Conservation (phyloP, 108 stramenopile species). For the Nannochloropsis salina region DNA sequence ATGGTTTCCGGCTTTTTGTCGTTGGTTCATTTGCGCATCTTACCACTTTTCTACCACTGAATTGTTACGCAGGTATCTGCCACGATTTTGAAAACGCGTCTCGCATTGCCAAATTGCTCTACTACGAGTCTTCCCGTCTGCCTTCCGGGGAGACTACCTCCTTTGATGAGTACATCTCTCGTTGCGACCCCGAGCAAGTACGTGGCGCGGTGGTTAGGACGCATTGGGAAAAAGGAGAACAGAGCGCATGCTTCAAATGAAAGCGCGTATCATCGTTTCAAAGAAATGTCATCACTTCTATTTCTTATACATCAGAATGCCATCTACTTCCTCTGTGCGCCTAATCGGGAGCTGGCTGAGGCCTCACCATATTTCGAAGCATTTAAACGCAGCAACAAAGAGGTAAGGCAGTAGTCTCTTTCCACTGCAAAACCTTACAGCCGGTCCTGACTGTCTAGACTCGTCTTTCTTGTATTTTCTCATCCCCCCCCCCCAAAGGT, state of each 20-base stretch:
- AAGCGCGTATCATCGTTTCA: background rate
- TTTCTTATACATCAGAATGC: slow-evolving; percentile 78
- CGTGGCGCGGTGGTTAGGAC: background rate
- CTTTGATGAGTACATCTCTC: slow-evolving; percentile 90
- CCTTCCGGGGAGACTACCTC: slow-evolving; percentile 68
- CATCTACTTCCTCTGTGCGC: slow-evolving; percentile 93
- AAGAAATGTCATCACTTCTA: background rate
- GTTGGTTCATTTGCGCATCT: background rate
- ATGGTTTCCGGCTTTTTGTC: background rate
- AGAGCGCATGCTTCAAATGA: background rate
- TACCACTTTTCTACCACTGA: background rate
- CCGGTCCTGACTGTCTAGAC: background rate
- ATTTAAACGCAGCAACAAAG: slow-evolving; percentile 73
- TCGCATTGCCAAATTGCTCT: slow-evolving; percentile 81
- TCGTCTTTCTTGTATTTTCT: background rate
- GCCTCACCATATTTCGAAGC: slow-evolving; percentile 92
- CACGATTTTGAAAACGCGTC: slow-evolving; percentile 61
- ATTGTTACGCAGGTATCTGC: slow-evolving; percentile 32
- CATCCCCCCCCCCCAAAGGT: slow-evolving; percentile 35
- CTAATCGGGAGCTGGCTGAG: slow-evolving; percentile 76
- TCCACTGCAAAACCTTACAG: background rate
- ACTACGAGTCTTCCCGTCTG: slow-evolving; percentile 81
- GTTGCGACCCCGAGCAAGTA: slow-evolving; percentile 40
- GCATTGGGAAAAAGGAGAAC: background rate
- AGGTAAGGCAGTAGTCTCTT: slow-evolving; percentile 55